Evolutionary conservation across 257 asterid genomes (phyloP), one percentile per base, ranked within the genome.

Genomic region (Schizonepeta tenuifolia): DNA sequence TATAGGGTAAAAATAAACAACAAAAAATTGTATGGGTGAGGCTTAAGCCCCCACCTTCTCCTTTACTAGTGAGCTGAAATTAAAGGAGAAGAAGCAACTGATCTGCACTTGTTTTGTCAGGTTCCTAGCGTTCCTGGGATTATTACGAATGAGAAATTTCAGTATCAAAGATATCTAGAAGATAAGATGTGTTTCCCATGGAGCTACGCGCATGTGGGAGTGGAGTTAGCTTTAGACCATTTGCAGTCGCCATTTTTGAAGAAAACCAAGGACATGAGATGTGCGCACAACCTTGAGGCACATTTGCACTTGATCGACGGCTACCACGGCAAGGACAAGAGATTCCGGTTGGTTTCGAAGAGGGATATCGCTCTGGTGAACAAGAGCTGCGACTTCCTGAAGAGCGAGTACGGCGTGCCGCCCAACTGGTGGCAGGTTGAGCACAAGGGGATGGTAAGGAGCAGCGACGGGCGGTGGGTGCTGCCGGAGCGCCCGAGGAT

Each of bases 201-300:
- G 97, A 86, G 95, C 67, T 91, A 91, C 36, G 92, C 96, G 7
- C 97, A 91, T 60, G 97, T 91, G 0, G 97, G 96, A 0, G 83
- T 72, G 10, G 96, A 91, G 53, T n/a, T 91, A 5, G 75, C 82
- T 0, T 69, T 91, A 40, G 89, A 91, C 24, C 94, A 89, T 12
- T 49, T 78, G 1, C 81, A 13, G 5, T 91, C 97, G 2, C 96
- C 95, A 1, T 89, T 55, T 55, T 77, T 91, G 3, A 87, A 82
- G 22, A 65, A 76, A 13, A 82, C 73, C 0, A 22, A 8, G 3
- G 95, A 91, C 38, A 26, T 86, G 0, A 47, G 88, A 17, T 78
- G 79, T 20, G 81, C 92, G 0, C 91, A 91, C 31, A 89, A 91
- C 33, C 91, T 89, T 0, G 95, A 89, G 75, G 97, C 87, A 2